Base-by-base conservation (phyloP, 2,329 filamentous ascomycete species). In the Thermomyces lanuginosus region DNA sequence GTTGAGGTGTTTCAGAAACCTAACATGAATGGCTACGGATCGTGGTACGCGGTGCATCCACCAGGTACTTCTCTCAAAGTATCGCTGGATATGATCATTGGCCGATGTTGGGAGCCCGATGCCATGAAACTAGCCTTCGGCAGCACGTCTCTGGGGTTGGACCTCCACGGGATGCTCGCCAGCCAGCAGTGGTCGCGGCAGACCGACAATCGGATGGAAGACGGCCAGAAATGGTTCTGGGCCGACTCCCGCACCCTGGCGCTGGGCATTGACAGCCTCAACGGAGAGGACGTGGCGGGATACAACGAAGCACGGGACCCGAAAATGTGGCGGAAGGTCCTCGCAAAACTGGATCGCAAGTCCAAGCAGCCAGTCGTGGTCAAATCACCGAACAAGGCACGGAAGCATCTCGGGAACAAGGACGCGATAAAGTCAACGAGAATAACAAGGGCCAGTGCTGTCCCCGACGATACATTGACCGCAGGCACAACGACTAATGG, bases 221-320 rank as follows among this genome's bases (percentile, higher is more conserved):
- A 39, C 1, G 55, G 49, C 8, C 54, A 58, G 14, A 45, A 48
- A 0, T 73, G 67, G 67, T 69, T 63, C 42, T 70, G 64, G 61
- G 66, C 58, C 0, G 67, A 73, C 27, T 55, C 54, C 12, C 57
- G 69, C 1, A 60, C 61, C 1, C 61, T 72, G 24, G 63, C 66
- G 1, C 55, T 74, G 1, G 64, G 64, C 15, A 39, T 74, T 4
- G 58, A 61, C 15, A 60, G 60, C 3, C 44, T 72, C 19, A 72
- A 71, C 33, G 63, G 62, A 1, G 39, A 60, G 1, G 63, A 66
- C 16, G 58, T 66, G 4, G 55, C 63, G 0, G 46, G 48, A 11
- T 57, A 54, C 21, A 59, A 64, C 27, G 49, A 48, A 1, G 43
- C 54, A 5, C 53, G 63, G 5, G 50, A 65, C 31, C 45, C 58